These are phyloP conservation scores for Candida quercuum DNA, from an alignment of 805 yeast genomes.

Conservation along the genomic window DNA sequence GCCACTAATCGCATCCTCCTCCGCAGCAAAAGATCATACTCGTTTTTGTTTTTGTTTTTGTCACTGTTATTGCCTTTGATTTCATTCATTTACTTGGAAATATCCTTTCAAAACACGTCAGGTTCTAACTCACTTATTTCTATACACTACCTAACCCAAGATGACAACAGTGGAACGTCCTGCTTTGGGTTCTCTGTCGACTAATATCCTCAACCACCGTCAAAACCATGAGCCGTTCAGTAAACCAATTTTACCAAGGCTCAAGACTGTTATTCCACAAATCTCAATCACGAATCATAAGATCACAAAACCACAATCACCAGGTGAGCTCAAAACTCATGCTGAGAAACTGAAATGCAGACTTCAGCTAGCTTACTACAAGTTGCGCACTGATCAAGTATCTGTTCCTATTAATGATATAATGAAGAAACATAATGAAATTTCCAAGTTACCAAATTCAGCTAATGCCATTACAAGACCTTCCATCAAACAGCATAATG, in stretches of 20 bases:
- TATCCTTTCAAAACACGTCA: too few relatives aligned
- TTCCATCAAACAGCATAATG: conserved; percentile 1
- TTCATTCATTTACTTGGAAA: neutral
- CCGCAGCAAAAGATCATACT: too few relatives aligned
- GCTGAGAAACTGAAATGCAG: conserved; percentile 41
- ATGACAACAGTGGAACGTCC: conserved; percentile 20
- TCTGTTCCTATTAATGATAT: conserved; percentile 28
- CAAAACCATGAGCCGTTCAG: conserved; percentile 9
- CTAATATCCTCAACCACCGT: conserved; percentile 12
- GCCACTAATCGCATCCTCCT: too few relatives aligned
- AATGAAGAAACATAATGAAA: conserved; percentile 13
- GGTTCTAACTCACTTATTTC: conserved; percentile 2
- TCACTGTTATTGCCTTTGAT: too few relatives aligned
- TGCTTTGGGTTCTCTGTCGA: conserved; percentile 14
- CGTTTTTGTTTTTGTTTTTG: too few relatives aligned
- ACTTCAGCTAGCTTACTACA: conserved; percentile 47
- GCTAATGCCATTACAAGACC: neutral
- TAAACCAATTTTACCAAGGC: conserved; percentile 7
- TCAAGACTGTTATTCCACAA: conserved; percentile 4
- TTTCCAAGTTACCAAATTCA: neutral
- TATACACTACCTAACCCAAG: neutral
- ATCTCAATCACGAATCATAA: neutral
- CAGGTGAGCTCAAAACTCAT: conserved; percentile 7
- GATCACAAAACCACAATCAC: conserved; percentile 3
- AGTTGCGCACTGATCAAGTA: conserved; percentile 43